A percentile compares a stretch with the other conserved stretches of the same genome.
phyloP scores from a whole-genome alignment of 1,284 basidiomycete species.

The Mycosarcoma maydis region DNA sequence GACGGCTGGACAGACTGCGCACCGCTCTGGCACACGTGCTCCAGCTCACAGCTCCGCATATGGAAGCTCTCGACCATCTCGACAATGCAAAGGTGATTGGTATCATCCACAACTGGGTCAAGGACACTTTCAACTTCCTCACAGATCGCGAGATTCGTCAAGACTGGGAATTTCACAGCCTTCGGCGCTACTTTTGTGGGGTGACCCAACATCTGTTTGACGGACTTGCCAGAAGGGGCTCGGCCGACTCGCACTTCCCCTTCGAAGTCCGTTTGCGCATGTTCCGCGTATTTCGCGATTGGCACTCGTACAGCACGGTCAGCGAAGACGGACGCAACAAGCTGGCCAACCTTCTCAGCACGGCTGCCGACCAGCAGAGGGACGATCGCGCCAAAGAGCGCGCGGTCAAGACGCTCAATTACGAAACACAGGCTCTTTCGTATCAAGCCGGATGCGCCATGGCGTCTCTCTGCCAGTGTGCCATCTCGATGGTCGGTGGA shows the following conservation, averaged over 20 bases:
- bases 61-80: constrained; percentile 78
- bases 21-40: constrained; percentile 91
- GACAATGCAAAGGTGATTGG: constrained; percentile 76
- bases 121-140: constrained; percentile 81
- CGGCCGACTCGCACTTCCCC: constrained; percentile 81
- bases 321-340: constrained; percentile 79
- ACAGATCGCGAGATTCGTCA: constrained; percentile 78
- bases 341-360: constrained; percentile 78
- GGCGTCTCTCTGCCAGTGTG: constrained; percentile 73
- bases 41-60: constrained; percentile 80
- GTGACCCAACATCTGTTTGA: constrained; percentile 86
- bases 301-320: constrained; percentile 86
- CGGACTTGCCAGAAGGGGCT: constrained; percentile 76
- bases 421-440: constrained; percentile 73
- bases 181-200: constrained; percentile 89
- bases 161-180: constrained; percentile 80
- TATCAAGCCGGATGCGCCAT: constrained; percentile 77
- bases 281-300: constrained; percentile 88
- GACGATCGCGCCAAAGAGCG: constrained; percentile 68
- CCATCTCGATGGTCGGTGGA: constrained; percentile 70
- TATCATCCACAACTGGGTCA: constrained; percentile 85
- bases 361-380: constrained; percentile 72
- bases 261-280: constrained; percentile 80
- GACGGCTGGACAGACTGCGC: constrained; percentile 82
- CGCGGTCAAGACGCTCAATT: constrained; percentile 70